These are phyloP conservation scores for Dovyalis caffra DNA, from an alignment of 345 rosid genomes.

Conservation along the genomic window DNA sequence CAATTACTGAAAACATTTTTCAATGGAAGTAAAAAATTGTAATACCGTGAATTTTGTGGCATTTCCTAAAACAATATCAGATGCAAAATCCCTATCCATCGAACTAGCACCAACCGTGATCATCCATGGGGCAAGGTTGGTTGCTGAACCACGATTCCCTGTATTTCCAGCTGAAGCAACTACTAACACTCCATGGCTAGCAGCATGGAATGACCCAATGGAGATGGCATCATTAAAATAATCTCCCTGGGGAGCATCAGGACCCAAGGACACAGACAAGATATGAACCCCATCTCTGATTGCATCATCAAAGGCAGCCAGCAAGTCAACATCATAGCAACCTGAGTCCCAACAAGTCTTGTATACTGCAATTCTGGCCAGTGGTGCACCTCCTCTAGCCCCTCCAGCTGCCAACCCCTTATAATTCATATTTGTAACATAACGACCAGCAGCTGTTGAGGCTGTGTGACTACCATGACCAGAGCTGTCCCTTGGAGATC, in stretches of 20 bases:
- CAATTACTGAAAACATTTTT: background rate
- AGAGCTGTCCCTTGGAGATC: slow-evolving; percentile 53
- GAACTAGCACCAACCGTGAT: slow-evolving; percentile 54
- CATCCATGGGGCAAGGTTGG: slow-evolving; percentile 65
- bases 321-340: slow-evolving; percentile 52
- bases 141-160: slow-evolving; percentile 45
- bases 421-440: slow-evolving; percentile 43
- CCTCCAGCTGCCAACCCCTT: slow-evolving; percentile 49
- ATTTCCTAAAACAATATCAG: slow-evolving; percentile 39
- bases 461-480: slow-evolving; percentile 66
- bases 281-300: slow-evolving; percentile 53
- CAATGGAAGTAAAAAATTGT: background rate
- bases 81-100: slow-evolving; percentile 46
- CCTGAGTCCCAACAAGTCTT: slow-evolving; percentile 56
- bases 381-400: slow-evolving; percentile 60
- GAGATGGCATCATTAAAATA: slow-evolving; percentile 58
- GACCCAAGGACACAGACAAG: slow-evolving; percentile 54
- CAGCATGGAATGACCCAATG: slow-evolving; percentile 58
- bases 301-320: slow-evolving; percentile 60
- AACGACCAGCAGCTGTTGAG: slow-evolving; percentile 56
- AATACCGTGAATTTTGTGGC: slow-evolving; percentile 41
- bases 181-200: slow-evolving; percentile 45
- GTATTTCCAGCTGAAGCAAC: slow-evolving; percentile 57
- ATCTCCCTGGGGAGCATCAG: slow-evolving; percentile 51
- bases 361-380: slow-evolving; percentile 57